Base-by-base conservation (phyloP, 179 eudicot species). In the Sideroxylon spinosum region DNA sequence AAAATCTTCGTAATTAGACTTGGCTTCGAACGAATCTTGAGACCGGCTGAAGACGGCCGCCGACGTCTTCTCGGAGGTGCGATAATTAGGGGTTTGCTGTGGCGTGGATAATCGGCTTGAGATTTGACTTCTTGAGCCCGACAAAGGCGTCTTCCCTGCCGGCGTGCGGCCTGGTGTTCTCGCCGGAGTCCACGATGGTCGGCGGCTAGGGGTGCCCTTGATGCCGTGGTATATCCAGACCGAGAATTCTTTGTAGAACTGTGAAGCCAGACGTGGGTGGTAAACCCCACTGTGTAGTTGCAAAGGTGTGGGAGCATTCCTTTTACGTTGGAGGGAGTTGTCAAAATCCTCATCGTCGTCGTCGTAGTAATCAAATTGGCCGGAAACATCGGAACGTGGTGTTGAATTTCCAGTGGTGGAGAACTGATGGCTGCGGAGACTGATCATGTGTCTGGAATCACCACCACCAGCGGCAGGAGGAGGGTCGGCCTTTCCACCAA, bases 171-270 rank as follows among this genome's bases (percentile, higher is more conserved):
- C 83, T 0, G 90, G 90, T 57, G 90, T 87, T 53, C 77, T 81
- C 7, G 82, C 85, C 0, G 88, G 90, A 66, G 88, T 87, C 90
- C 90, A 87, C 1, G 88, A 84, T 0, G 90, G 90, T 22, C 83
- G 78, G 25, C 88, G 86, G 6, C 70, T 88, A 8, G 88, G 88
- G 14, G 90, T 85, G 44, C 87, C 82, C 11, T 50, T 86, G 59
- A 87, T 87, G 56, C 87, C 88, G 26, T 86, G 48, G 84, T 87
- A 87, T 19, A 87, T 5, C 90, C 90, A 87, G 9, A 82, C 82
- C 0, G 90, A 84, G 74, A 87, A 87, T 68, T 87, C 88, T 79
- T 84, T 85, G 81, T 87, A 87, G 82, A 87, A 87, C 0, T 87
- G 90, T 25, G 90, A 87, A 48, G 90, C 90, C 61, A 87, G 50